A percentile compares a stretch with the other conserved stretches of the same genome.
Evolutionary conservation across 108 stramenopile genomes (phyloP).

Genomic region (Nitzschia putrida): DNA sequence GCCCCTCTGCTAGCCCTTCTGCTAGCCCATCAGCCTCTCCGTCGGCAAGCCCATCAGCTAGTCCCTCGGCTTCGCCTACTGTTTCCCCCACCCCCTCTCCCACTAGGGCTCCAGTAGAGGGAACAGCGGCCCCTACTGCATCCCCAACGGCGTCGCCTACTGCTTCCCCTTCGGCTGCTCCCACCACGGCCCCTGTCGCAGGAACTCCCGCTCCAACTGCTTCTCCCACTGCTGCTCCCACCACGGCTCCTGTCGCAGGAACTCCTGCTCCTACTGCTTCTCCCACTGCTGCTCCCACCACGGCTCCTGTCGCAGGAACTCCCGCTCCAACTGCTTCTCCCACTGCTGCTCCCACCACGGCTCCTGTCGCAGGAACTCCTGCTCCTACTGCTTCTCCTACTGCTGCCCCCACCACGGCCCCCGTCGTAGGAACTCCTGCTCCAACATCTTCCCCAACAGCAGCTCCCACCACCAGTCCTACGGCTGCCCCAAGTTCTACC

Average conservation of each 20-base stretch:
- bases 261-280: slow-evolving; percentile 7
- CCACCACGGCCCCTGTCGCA: not conserved
- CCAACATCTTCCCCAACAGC: slow-evolving; percentile 7
- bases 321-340: slow-evolving; percentile 2
- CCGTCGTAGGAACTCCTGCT: not conserved
- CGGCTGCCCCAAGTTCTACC: slow-evolving; percentile 14
- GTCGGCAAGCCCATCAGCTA: not conserved
- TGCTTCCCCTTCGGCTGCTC: not conserved
- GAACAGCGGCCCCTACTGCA: not conserved
- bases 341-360: not conserved
- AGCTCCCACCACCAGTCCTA: slow-evolving; percentile 13
- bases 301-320: not conserved
- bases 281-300: slow-evolving; percentile 20
- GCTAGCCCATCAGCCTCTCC: too few species aligned
- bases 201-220: not conserved
- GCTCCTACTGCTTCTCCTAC: not conserved
- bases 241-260: not conserved
- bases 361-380: not conserved
- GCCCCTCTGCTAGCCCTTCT: not conserved
- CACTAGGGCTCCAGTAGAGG: not conserved
- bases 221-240: slow-evolving; percentile 3
- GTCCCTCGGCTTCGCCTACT: slow-evolving; percentile 10
- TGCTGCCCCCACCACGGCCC: not conserved
- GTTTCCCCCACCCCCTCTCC: not conserved
- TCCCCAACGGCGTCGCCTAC: not conserved